Conservation (phyloP, 257 asterid species). For the Salvia miltiorrhiza region DNA sequence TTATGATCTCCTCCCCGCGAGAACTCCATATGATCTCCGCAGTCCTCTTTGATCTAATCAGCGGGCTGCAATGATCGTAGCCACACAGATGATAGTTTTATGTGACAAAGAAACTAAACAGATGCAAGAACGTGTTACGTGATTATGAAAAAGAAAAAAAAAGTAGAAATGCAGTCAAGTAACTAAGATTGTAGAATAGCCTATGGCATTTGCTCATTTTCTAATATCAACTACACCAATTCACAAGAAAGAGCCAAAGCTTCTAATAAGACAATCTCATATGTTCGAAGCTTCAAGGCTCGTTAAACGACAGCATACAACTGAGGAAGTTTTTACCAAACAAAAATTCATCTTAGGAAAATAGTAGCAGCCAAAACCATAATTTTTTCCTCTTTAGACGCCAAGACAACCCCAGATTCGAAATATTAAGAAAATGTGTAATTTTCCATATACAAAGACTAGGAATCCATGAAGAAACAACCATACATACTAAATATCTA, state of each 20-base stretch:
- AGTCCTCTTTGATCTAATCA: slow-evolving; percentile 81
- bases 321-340: too few relatives aligned
- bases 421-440: too few relatives aligned
- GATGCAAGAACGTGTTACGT: background rate
- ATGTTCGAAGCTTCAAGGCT: too few relatives aligned
- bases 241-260: background rate
- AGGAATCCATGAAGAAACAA: background rate
- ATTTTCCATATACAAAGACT: too few relatives aligned
- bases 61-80: slow-evolving; percentile 56
- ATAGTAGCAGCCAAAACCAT: background rate
- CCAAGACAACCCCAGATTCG: too few relatives aligned
- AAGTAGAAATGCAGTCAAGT: background rate
- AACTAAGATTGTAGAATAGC: background rate
- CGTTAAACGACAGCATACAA: too few relatives aligned
- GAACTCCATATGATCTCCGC: slow-evolving; percentile 93
- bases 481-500: background rate
- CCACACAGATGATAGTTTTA: slow-evolving; percentile 21
- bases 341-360: background rate
- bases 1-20: slow-evolving; percentile 69
- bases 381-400: background rate
- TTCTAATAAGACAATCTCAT: too few relatives aligned
- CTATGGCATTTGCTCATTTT: background rate
- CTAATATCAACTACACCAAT: background rate
- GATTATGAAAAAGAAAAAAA: too few relatives aligned
- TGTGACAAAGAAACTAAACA: slow-evolving; percentile 1